A percentile compares a stretch with the other conserved stretches of the same genome.
These are phyloP conservation scores for Fusarium buxicola DNA, from an alignment of 2,329 filamentous ascomycete genomes.

Conservation along the genomic window DNA sequence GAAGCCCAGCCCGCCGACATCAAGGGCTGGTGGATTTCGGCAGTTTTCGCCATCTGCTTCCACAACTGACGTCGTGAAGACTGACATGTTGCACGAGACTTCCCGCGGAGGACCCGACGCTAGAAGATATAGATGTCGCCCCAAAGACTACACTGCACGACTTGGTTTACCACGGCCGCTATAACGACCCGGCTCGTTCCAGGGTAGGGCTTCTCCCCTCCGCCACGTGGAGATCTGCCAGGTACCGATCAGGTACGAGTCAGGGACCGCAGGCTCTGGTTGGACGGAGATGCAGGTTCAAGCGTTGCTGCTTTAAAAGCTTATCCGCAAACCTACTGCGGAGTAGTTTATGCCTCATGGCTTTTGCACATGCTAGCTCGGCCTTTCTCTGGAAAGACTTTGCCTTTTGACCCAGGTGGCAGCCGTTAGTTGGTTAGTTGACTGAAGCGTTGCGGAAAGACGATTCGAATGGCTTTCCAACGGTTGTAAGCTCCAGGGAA, in stretches of 20 bases:
- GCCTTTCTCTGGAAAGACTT: not conserved
- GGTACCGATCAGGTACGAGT: conserved; percentile 29
- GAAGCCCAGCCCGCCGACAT: not conserved
- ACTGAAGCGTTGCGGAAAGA: too few relatives aligned
- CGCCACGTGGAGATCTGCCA: conserved; percentile 42
- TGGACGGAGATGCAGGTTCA: conserved; percentile 20
- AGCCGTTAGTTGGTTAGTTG: not conserved
- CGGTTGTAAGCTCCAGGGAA: conserved; percentile 1
- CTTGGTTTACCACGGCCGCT: not conserved
- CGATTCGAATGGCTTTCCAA: conserved; percentile 18
- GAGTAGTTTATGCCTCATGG: conserved; percentile 27
- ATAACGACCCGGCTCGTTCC: not conserved
- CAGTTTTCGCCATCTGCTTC: not conserved
- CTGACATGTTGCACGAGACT: not conserved
- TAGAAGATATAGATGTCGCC: not conserved
- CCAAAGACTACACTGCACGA: conserved; percentile 2
- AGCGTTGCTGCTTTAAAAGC: conserved; percentile 16
- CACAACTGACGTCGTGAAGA: conserved; percentile 15
- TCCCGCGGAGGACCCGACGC: not conserved
- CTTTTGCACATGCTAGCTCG: too few relatives aligned
- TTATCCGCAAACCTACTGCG: conserved; percentile 7
- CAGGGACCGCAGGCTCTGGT: conserved; percentile 30
- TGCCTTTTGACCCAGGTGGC: not conserved
- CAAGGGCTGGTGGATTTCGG: not conserved
- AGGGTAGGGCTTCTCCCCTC: conserved; percentile 28